A percentile compares a stretch with the other conserved stretches of the same genome.
phyloP scores from a whole-genome alignment of 345 rosid genomes.

The Trapa incisa region DNA sequence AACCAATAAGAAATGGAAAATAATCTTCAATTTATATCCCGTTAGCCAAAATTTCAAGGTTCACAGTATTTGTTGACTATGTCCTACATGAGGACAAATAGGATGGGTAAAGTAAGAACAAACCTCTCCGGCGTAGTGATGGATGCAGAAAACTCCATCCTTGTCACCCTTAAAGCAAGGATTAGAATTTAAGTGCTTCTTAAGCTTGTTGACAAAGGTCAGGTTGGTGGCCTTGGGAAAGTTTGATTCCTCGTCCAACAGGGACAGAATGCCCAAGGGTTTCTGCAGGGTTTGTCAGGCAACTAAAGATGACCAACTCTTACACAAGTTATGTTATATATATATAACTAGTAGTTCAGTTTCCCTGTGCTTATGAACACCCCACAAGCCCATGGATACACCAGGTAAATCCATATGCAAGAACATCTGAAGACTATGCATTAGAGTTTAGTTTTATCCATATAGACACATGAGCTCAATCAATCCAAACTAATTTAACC shows the following conservation, averaged over 20 bases:
- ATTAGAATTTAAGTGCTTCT: conserved; percentile 60
- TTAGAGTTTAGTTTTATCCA: not conserved
- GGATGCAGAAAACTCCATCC: conserved; percentile 67
- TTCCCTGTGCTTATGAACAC: no score
- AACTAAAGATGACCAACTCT: not conserved
- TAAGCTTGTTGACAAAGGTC: conserved; percentile 77
- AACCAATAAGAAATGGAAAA: not conserved
- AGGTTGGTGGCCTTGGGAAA: conserved; percentile 79
- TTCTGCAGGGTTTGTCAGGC: conserved; percentile 37
- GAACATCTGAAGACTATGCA: no score
- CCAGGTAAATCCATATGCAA: no score
- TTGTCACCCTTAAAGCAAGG: conserved; percentile 79
- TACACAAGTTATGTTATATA: not conserved
- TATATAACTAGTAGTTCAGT: no score
- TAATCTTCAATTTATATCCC: not conserved
- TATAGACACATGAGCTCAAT: not conserved
- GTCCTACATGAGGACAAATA: not conserved
- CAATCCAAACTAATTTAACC: not conserved
- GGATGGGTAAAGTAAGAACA: conserved; percentile 10
- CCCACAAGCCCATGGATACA: no score
- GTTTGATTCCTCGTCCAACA: conserved; percentile 86
- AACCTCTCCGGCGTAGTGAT: conserved; percentile 96
- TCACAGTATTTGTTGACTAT: not conserved
- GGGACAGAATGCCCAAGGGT: conserved; percentile 68
- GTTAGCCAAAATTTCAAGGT: not conserved